Base-by-base conservation (phyloP, 768 basidiomycete genomes). In the Leccinum incarnatum region DNA sequence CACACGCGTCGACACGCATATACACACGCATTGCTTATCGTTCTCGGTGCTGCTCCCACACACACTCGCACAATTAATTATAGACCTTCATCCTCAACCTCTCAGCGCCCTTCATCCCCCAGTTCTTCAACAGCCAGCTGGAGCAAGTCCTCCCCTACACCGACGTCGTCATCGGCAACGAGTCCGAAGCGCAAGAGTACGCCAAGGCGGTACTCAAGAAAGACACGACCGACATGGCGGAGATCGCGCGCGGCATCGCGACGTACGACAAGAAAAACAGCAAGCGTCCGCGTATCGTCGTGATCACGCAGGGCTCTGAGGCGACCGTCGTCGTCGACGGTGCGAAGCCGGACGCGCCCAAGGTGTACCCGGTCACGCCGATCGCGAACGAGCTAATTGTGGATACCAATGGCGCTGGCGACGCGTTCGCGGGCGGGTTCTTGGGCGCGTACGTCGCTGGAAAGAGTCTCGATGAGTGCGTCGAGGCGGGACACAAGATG, bases 341-440 rank as follows among this genome's bases (percentile, higher is more conserved):
- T 7, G 77, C 75, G 46, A 78, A 82, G 12, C 77, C 81, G 2
- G 82, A 75, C 51, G n/a, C 6, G 11, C 78, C 82, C 36, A 84
- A 86, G 75, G 66, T 77, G 15, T 88, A 78, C 73, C 57, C 77
- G 4, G 92, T 96, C 52, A 70, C 77, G 54, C 76, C 80, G 40
- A 76, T 96, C 58, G 65, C 69, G 49, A 79, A 81, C 55, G 81
- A 78, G 42, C 67, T 87, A 73, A 95, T 97, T 64, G 88, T 97
- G 58, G 97, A 99, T 73, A 98, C 97, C 51, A 99, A 99, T 74
- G 97, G 93, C 53, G 97, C 97, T 21, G 97, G 97, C 46, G 96
- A 99, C 72, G 93, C 93, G 46, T 98, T 99, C 67, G 94, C 95
- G 25, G 97, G 96, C 58, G 97, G 92, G 40, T 95, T 98, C 83